Conservation (phyloP, 495 filamentous ascomycete species). For the Pyrenula massariospora region DNA sequence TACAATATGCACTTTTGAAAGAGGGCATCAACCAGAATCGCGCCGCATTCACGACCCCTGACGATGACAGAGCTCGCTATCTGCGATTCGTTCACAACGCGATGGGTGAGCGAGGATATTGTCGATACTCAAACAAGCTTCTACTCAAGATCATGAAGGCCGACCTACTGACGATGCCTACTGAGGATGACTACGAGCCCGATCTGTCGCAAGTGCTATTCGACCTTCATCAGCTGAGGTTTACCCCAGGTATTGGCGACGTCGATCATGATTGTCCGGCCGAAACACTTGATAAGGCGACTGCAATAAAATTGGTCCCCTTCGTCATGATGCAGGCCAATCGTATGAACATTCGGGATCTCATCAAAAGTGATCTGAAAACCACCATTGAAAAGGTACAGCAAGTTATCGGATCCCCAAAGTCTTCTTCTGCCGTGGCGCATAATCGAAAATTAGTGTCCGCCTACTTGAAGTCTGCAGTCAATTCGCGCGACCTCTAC, state of each 20-base stretch:
- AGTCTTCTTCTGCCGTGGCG: constrained; percentile 53
- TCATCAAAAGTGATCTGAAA: constrained; percentile 82
- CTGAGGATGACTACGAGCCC: constrained; percentile 57
- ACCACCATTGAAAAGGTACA: constrained; percentile 85
- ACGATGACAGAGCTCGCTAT: constrained; percentile 62
- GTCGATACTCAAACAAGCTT: constrained; percentile 70
- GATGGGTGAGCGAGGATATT: constrained; percentile 75
- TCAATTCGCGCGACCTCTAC: constrained; percentile 74
- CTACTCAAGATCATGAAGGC: constrained; percentile 83
- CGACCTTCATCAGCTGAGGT: constrained; percentile 75
- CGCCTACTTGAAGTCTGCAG: constrained; percentile 62
- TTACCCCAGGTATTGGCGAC: constrained; percentile 54
- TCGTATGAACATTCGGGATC: constrained; percentile 78
- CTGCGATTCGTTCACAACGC: constrained; percentile 71
- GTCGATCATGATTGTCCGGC: constrained; percentile 64
- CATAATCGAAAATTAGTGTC: constrained; percentile 68
- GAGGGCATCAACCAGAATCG: constrained; percentile 59
- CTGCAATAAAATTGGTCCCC: constrained; percentile 68
- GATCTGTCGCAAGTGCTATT: constrained; percentile 81
- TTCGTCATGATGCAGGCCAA: constrained; percentile 69
- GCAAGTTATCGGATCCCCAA: constrained; percentile 50
- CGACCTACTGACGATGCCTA: constrained; percentile 54
- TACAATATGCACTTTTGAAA: constrained; percentile 64
- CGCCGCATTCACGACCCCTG: constrained; percentile 45
- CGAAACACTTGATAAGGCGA: constrained; percentile 64